Evolutionary conservation across 441 rosid genomes (phyloP).

Genomic region (Gossypium gossypioides): DNA sequence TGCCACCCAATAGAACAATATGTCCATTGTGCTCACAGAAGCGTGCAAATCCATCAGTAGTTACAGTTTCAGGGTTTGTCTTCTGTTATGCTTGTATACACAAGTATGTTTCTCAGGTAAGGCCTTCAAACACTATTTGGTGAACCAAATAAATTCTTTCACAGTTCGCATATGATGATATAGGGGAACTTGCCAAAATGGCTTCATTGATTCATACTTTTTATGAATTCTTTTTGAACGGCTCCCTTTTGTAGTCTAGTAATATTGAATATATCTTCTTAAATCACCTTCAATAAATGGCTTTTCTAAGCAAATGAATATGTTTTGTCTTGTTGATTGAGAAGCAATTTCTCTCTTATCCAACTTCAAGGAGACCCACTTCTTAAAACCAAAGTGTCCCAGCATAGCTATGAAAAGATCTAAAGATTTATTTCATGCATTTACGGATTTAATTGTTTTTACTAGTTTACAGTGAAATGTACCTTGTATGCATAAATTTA

Average conservation of each 20-base stretch:
- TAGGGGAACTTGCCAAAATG: neutral
- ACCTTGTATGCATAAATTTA: neutral
- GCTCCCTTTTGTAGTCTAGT: neutral
- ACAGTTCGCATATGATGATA: neutral
- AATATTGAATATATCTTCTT: neutral
- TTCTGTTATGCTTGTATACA: slow-evolving; percentile 90
- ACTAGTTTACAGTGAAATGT: neutral
- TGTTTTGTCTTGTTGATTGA: neutral
- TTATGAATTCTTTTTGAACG: neutral
- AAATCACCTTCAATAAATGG: neutral
- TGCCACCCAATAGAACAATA: slow-evolving; percentile 61
- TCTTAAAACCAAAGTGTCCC: neutral
- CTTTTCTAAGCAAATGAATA: neutral
- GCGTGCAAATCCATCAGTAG: slow-evolving; percentile 94
- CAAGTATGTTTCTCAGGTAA: slow-evolving; percentile 84
- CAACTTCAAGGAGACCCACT: neutral
- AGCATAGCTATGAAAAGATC: neutral
- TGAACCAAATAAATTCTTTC: neutral
- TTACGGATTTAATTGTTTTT: neutral
- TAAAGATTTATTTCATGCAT: neutral
- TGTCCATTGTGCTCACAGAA: slow-evolving; percentile 91
- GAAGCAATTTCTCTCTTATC: neutral
- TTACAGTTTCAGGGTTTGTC: slow-evolving; percentile 88
- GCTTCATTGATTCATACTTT: neutral
- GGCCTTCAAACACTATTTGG: slow-evolving; percentile 13